Evolutionary conservation across 306 rosid genomes (phyloP), one percentile per base, ranked within the genome.

Genomic region (Dalbergia oliveri): DNA sequence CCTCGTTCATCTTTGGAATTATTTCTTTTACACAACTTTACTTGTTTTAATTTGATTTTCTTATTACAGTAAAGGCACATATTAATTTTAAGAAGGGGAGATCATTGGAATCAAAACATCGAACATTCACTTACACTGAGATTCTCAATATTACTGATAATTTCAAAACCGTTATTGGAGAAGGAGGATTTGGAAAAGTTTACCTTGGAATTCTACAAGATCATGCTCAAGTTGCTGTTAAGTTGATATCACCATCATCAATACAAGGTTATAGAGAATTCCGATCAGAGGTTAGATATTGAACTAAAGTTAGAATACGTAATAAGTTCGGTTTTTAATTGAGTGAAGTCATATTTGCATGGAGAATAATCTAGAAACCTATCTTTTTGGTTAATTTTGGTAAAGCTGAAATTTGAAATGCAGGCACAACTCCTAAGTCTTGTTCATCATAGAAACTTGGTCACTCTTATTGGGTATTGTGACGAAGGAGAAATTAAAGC

Each of bases 151-250:
- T 88, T 8, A 84, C 91, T 3, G 79, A 82, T 23, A 63, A 90
- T 66, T 80, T 79, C 35, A 62, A 66, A n/a, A 85, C 77, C 3
- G 37, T 67, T 26, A 63, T 84, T 74, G 92, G 92, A 45, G 63
- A 47, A 70, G 88, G 92, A 21, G 92, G 90, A 59, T 86, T 88
- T 69, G 92, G 90, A 53, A 82, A 69, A 53, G 90, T 88, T 11
- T 84, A 84, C 39, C 8, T 11, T 4, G 90, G 88, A 1, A 12
- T 1, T 33, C 73, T 89, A 2, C 50, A 64, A 16, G 80, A 83
- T 76, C 62, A 50, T 6, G 59, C 49, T 16, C 66, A 76, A 79
- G 88, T 89, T 9, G 90, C 89, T 23, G 80, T 80, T 14, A 88
- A 90, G 83, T n/a, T 84, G 21, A 85, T 86, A n/a, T 85, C 88